Evolutionary conservation across 495 filamentous ascomycete species (phyloP), one percentile per base, ranked within the genome.

Genomic region (Penicillium argentinense): DNA sequence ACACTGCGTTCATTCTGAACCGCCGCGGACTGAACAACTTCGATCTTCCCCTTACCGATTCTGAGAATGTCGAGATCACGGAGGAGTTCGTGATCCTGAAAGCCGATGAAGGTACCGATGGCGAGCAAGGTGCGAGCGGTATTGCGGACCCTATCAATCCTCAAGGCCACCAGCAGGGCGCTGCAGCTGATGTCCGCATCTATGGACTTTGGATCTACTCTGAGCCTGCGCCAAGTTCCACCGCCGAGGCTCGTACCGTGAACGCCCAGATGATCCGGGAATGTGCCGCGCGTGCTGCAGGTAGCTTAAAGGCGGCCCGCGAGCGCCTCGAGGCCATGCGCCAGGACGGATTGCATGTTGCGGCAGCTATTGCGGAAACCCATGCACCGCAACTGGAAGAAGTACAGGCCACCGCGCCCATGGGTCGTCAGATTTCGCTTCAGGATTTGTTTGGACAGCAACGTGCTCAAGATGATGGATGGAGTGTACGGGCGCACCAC

Each of bases 141-240:
- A 49, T 48, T 25, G 51, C 51, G n/a, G 55, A 58, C 39, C 46
- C 51, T 34, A 17, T 47, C 26, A 42, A 57, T 38, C 50, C 50
- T 13, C 45, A 47, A 29, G 29, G 25, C 19, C 44, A 28, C 17
- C 38, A 25, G 12, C 50, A 38, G 17, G 48, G 44, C 12, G 22
- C 49, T 16, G 42, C 44, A 4, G 22, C 36, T 21, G 54, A 61
- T 39, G 55, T 72, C 11, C 57, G 59, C 33, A 75, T 81, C 39
- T 79, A 77, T 56, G 83, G 83, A 6, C 57, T 86, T 1, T 86
- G 83, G 83, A 82, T 86, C 14, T 86, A 83, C 56, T 73, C 73
- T 1, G 82, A 83, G 54, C 69, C 72, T 2, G 63, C 72, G 41
- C 72, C 73, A 3, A 78, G 72, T 39, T 77, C 76, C 7, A 85